Base-by-base conservation (phyloP, 495 filamentous ascomycete species). In the Aspergillus bertholletiae region DNA sequence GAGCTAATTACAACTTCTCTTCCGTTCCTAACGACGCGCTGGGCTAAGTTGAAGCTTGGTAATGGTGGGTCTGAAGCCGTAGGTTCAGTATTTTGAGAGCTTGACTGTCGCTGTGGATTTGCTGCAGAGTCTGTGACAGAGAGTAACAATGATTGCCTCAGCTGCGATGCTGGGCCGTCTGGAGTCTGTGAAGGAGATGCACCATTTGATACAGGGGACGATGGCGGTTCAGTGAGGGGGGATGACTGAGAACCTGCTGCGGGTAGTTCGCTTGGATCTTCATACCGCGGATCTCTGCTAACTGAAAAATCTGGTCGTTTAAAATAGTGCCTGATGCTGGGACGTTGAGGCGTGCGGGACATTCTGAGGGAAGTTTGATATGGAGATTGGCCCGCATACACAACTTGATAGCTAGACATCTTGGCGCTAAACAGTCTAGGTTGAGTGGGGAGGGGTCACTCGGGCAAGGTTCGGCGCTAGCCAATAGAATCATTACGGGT, bases 1-100 rank as follows among this genome's bases (percentile, higher is more conserved):
- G 88, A 92, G 53, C 75, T 79, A 48, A 90, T 85, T 26, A 88
- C 80, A 12, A 80, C 56, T 54, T 80, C 72, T 45, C 69, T 71
- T 13, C 80, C 78, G 46, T 76, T 71, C 54, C 69, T 78, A 15
- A 79, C 51, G 20, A 79, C 60, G 26, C 77, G 76, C 55, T 79
- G 78, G 5, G 69, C 66, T 1, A 54, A 57, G 26, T 49, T 54
- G 44, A 68, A 61, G 49, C 63, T 68, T 21, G 57, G 60, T 3
- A 66, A 35, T 24, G 48, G 7, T 8, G 32, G 37, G 27, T 32
- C 27, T 28, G 7, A 22, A 12, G 57, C 34, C 8, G 32, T 47
- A 9, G 62, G 55, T 8, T 46, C 61, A 17, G 51, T 41, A 21
- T 59, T 59, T 32, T 59, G 51, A 26, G 58, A 64, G 49, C 56